These are phyloP conservation scores for Adiantum capillusveneris DNA, from an alignment of 75 land plant species.

Conservation along the genomic window DNA sequence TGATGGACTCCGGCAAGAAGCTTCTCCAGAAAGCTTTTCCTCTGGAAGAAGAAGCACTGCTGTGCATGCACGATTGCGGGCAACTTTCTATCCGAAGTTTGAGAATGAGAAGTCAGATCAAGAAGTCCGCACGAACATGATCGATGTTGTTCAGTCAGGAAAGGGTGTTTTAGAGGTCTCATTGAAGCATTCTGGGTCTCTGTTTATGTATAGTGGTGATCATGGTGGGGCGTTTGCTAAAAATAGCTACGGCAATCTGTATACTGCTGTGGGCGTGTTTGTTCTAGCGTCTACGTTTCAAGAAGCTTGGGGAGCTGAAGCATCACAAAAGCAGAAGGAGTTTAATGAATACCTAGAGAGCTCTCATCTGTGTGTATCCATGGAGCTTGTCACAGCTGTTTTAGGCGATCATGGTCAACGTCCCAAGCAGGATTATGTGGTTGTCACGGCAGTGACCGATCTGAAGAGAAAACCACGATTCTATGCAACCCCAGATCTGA, in stretches of 20 bases:
- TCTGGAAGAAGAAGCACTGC: too few relatives aligned
- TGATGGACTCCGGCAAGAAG: too few relatives aligned
- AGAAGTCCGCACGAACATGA: slow-evolving; percentile 80
- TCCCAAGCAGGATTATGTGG: slow-evolving; percentile 87
- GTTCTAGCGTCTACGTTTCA: slow-evolving; percentile 67
- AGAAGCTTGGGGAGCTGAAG: slow-evolving; percentile 88
- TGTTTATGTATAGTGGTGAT: slow-evolving; percentile 94
- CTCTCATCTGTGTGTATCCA: slow-evolving; percentile 73
- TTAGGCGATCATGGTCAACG: slow-evolving; percentile 98
- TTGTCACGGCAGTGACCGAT: slow-evolving; percentile 97
- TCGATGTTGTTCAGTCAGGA: slow-evolving; percentile 79
- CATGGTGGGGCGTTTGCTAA: slow-evolving; percentile 97
- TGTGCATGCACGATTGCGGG: slow-evolving; percentile 56
- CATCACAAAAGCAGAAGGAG: slow-evolving; percentile 63
- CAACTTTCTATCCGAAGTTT: slow-evolving; percentile 96
- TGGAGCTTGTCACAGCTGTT: slow-evolving; percentile 98
- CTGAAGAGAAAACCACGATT: slow-evolving; percentile 82
- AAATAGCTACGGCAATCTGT: slow-evolving; percentile 96
- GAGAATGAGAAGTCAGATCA: slow-evolving; percentile 98
- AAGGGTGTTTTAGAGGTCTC: slow-evolving; percentile 90
- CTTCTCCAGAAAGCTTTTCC: too few relatives aligned
- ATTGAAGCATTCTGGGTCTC: slow-evolving; percentile 94
- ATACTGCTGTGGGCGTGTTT: slow-evolving; percentile 97
- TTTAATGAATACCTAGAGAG: slow-evolving; percentile 51
- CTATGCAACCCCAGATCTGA: slow-evolving; percentile 83